Conservation (phyloP, 1,284 basidiomycete genomes). For the Caloboletus firmus region DNA sequence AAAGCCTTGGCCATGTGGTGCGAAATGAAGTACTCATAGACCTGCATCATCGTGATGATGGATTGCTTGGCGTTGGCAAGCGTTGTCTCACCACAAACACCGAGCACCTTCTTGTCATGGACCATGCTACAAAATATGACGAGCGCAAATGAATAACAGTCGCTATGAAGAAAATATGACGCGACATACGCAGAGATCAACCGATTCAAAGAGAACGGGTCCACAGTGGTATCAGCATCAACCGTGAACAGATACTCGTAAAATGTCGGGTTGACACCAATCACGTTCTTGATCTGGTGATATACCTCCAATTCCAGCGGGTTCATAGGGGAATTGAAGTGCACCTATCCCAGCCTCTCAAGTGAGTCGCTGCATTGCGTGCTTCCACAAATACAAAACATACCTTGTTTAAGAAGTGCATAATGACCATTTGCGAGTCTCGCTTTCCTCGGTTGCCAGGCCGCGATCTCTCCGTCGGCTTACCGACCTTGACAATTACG, state of each 20-base stretch:
- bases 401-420: constrained; percentile 97
- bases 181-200: constrained; percentile 83
- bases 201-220: constrained; percentile 82
- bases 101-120: constrained; percentile 91
- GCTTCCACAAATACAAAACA: constrained; percentile 11
- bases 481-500: constrained; percentile 96
- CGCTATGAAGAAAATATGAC: not conserved
- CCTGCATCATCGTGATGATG: constrained; percentile 98
- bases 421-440: constrained; percentile 94
- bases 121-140: constrained; percentile 69
- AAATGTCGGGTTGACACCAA: constrained; percentile 97
- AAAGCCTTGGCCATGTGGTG: constrained; percentile 99
- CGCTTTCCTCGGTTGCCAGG: constrained; percentile 97
- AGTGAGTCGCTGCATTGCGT: not conserved
- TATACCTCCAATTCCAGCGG: constrained; percentile 97
- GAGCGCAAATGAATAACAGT: not conserved
- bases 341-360: constrained; percentile 56
- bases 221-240: constrained; percentile 95
- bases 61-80: constrained; percentile 90
- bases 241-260: constrained; percentile 98
- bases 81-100: constrained; percentile 92
- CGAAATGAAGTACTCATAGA: constrained; percentile 98
- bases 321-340: constrained; percentile 96
- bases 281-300: constrained; percentile 99
- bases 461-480: constrained; percentile 88